Evolutionary conservation across 257 asterid genomes (phyloP).

Genomic region (Gynochthodes officinalis): DNA sequence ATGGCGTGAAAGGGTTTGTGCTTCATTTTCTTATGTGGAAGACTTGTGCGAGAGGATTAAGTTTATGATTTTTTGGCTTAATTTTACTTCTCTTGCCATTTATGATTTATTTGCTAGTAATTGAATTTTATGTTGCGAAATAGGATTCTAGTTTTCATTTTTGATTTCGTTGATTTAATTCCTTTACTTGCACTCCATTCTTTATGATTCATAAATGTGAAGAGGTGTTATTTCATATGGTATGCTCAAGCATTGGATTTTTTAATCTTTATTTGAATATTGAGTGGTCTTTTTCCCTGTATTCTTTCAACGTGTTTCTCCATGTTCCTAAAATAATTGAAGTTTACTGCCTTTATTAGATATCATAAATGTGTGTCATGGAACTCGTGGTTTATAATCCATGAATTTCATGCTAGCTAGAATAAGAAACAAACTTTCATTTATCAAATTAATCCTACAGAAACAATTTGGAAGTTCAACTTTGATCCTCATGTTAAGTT

Average conservation of each 20-base stretch:
- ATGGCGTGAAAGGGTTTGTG: conserved; percentile 62
- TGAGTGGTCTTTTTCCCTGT: not conserved
- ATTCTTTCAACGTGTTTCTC: not conserved
- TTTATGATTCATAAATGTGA: too few species aligned
- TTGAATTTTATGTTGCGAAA: not conserved
- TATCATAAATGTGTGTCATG: not conserved
- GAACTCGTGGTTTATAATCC: not conserved
- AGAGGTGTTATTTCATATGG: too few species aligned
- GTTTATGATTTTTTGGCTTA: not conserved
- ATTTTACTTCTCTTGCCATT: not conserved
- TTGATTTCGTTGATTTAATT: not conserved
- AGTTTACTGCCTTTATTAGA: not conserved
- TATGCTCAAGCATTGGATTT: too few species aligned
- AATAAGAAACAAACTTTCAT: too few species aligned
- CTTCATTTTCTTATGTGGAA: not conserved
- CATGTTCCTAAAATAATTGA: not conserved
- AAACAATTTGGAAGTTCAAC: too few species aligned
- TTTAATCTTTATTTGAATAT: too few species aligned
- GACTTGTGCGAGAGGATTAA: not conserved
- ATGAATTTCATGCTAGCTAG: too few species aligned
- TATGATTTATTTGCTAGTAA: not conserved
- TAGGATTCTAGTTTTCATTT: not conserved
- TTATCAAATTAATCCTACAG: too few species aligned
- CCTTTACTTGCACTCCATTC: too few species aligned
- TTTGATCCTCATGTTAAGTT: too few species aligned